Base-by-base conservation (phyloP, 805 yeast genomes). In the Ogataea populi-albae region DNA sequence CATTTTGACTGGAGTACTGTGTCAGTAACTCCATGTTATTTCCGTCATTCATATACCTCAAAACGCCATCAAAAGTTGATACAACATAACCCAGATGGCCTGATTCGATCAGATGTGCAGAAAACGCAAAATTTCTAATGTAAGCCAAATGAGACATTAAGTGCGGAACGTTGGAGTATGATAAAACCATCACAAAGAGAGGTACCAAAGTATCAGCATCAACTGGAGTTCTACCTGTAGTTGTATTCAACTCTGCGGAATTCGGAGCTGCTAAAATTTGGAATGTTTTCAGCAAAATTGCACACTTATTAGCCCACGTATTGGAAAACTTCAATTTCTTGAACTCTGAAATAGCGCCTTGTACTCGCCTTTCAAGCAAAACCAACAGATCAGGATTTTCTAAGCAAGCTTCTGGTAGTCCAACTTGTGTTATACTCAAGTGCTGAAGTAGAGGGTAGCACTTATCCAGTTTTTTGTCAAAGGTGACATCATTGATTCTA, bases 121-220 rank as follows among this genome's bases (percentile, higher is more conserved):
- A 45, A 3, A 62, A 63, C 16, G 81, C 70, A 50, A 82, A 86
- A 25, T 70, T 64, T 42, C 77, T 76, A 32, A 88, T 70, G 54
- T 86, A 87, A 30, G 63, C 68, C 8, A 89, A 53, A 45, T 84
- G 88, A 2, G 75, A 71, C 45, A 76, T 81, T 17, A 87, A 53
- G 47, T 79, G 61, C 3, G 65, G 65, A 2, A 84, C 73, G 24
- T 69, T 69, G 2, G 93, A 69, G 35, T 82, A 75, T 7, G 79
- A 68, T 1, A 88, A 70, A 3, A 86, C 87, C 56, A 87, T 65
- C 5, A 87, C 71, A 42, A 89, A 61, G 30, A 89, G 62, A 1
- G 88, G 81, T 3, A 89, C 70, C 16, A 89, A 61, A 0, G 85
- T 77, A 54, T 89, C 98, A 0, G 97, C 98, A 59, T 82, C 89